Percentiles rank a stretch among this genome's conserved stretches.
Evolutionary conservation across 2,329 filamentous ascomycete species (phyloP).

Genomic region (Aspergillus chevalieri): DNA sequence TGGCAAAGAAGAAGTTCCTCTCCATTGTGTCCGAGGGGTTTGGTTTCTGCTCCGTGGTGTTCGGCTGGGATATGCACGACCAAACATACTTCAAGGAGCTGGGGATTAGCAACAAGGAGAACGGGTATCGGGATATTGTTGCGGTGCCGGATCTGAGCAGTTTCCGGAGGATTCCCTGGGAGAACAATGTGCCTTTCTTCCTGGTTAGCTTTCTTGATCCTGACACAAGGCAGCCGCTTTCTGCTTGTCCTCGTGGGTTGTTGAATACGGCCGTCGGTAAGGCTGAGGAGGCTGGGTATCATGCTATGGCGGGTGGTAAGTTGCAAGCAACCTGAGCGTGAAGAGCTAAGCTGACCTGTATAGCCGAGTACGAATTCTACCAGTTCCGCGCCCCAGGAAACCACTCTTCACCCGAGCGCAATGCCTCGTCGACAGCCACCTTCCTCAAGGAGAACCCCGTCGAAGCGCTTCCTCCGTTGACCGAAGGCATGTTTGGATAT

Average conservation of each 20-base stretch:
- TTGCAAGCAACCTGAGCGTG: slow-evolving; percentile 5
- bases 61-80: slow-evolving; percentile 97
- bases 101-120: slow-evolving; percentile 80
- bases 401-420: slow-evolving; percentile 47
- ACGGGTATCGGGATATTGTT: slow-evolving; percentile 80
- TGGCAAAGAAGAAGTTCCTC: slow-evolving; percentile 89
- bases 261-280: slow-evolving; percentile 63
- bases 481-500: slow-evolving; percentile 95
- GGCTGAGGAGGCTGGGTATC: slow-evolving; percentile 62
- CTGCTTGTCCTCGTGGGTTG: slow-evolving; percentile 72
- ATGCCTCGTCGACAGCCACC: slow-evolving; percentile 62
- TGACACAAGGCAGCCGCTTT: slow-evolving; percentile 64
- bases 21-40: slow-evolving; percentile 75
- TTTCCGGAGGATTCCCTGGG: slow-evolving; percentile 85
- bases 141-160: slow-evolving; percentile 72
- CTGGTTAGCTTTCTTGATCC: slow-evolving; percentile 78
- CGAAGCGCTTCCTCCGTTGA: slow-evolving; percentile 67
- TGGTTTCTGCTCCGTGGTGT: slow-evolving; percentile 89
- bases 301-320: slow-evolving; percentile 84
- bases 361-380: slow-evolving; percentile 94
- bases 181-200: slow-evolving; percentile 79
- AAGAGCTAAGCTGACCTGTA: slow-evolving; percentile 1
- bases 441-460: slow-evolving; percentile 71
- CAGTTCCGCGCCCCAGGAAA: slow-evolving; percentile 67
- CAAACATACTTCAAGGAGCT: slow-evolving; percentile 81